Conservation (phyloP, 1,284 basidiomycete species). For the Ganoderma leucocontextum region DNA sequence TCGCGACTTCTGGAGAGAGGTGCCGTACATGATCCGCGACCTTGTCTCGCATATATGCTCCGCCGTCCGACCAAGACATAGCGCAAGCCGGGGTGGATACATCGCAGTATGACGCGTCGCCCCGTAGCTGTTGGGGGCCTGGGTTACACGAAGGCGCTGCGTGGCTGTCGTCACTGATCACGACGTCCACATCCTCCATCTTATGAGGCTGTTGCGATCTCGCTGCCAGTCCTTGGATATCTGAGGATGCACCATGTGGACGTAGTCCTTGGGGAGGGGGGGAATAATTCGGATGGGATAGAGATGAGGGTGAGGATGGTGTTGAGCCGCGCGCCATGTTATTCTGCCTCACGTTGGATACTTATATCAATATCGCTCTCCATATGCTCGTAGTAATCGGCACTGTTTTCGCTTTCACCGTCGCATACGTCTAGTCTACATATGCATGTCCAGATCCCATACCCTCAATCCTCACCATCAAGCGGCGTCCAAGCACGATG, state of each 20-base stretch:
- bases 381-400: conserved; percentile 22
- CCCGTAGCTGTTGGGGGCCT: not conserved
- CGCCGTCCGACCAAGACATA: conserved; percentile 67
- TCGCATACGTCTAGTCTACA: conserved; percentile 1
- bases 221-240: not conserved
- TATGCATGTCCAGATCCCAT: not conserved
- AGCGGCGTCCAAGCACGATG: not conserved
- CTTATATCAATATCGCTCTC: conserved; percentile 11
- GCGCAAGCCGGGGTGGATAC: conserved; percentile 74
- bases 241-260: not conserved
- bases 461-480: not conserved
- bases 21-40: conserved; percentile 83
- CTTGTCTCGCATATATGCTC: conserved; percentile 80
- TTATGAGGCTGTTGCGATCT: not conserved
- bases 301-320: conserved; percentile 4
- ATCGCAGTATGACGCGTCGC: conserved; percentile 65
- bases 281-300: not conserved
- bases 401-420: conserved; percentile 8
- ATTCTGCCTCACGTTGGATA: conserved; percentile 19
- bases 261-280: not conserved
- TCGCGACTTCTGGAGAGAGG: conserved; percentile 88
- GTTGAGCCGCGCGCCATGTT: conserved; percentile 9
- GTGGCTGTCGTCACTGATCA: not conserved
- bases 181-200: not conserved
- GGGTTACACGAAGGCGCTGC: not conserved